Evolutionary conservation across 1,139 yeast species (phyloP), one percentile per base, ranked within the genome.

Genomic region (Sugiyamaella pinicola): DNA sequence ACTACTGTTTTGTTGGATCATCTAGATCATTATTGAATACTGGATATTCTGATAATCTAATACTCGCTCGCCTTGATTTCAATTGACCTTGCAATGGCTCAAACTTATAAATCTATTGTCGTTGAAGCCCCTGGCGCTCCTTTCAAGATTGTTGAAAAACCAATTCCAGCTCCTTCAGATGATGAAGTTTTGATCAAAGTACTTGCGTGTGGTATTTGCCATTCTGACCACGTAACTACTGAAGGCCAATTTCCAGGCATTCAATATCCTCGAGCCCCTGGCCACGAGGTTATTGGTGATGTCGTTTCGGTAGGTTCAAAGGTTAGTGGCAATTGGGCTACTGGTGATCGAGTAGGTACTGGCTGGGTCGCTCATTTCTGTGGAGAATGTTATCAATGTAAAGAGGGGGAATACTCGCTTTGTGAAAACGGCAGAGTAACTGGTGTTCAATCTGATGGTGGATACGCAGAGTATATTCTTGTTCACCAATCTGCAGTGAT

Each of bases 161-260:
- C 86, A 35, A 84, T 82, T 46, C 87, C 87, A 52, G 69, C 66
- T 55, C 87, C 87, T 56, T 76, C 74, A 61, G 72, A 83, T 54
- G 80, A 78, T 63, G 85, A 83, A 69, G 71, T 83, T 53, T 75
- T 83, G 65, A 72, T 83, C 74, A 79, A 78, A 65, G 74, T 71
- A 51, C 68, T 72, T 51, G 74, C 74, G 51, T 80, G 87, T 65
- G 87, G 87, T 31, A 74, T 83, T 56, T 83, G 89, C 69, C 86
- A 85, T 28, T 74, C 83, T 10, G 85, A 81, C 61, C 65, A 78
- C 55, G 83, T 78, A 63, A 73, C 78, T 37, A 68, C 72, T 45
- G 64, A 67, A 51, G 77, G 75, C 41, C 69, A 72, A 57, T 74
- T 79, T 78, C 69, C 71, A 7, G 62, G 64, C 5, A 57, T 65